Evolutionary conservation across 78 protist genomes (phyloP).

Genomic region (Dictyostelium purpureum): DNA sequence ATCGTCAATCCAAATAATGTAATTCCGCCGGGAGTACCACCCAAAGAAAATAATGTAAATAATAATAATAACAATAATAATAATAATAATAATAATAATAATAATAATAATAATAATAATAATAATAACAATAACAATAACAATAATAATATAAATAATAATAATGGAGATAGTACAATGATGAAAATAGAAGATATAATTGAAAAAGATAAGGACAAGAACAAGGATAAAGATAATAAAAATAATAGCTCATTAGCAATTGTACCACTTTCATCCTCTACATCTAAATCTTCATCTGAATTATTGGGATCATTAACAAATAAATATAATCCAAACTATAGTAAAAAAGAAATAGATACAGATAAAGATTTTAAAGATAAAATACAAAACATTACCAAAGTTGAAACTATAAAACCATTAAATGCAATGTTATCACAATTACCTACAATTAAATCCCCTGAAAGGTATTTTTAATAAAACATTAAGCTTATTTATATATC

Average conservation of each 20-base stretch:
- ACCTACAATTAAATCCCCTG: neutral
- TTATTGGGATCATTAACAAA: conserved; percentile 9
- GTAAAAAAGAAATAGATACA: neutral
- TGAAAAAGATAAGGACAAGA: neutral
- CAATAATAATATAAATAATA: neutral
- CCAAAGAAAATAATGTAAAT: no score
- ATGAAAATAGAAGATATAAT: no score
- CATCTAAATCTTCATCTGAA: neutral
- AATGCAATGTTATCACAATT: neutral
- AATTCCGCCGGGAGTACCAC: conserved; percentile 96
- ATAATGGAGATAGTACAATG: no score
- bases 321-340: conserved; percentile 4
- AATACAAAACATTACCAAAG: neutral
- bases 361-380: neutral
- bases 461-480: neutral
- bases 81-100: neutral
- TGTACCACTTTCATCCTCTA: neutral
- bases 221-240: neutral
- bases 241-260: conserved; percentile 14
- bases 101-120: neutral
- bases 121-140: neutral
- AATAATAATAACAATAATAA: conserved; percentile 14
- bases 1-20: conserved; percentile 91
- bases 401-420: neutral
- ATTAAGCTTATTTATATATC: neutral